These are phyloP conservation scores for Eucalyptus polyanthemos DNA, from an alignment of 345 rosid species.

Conservation along the genomic window DNA sequence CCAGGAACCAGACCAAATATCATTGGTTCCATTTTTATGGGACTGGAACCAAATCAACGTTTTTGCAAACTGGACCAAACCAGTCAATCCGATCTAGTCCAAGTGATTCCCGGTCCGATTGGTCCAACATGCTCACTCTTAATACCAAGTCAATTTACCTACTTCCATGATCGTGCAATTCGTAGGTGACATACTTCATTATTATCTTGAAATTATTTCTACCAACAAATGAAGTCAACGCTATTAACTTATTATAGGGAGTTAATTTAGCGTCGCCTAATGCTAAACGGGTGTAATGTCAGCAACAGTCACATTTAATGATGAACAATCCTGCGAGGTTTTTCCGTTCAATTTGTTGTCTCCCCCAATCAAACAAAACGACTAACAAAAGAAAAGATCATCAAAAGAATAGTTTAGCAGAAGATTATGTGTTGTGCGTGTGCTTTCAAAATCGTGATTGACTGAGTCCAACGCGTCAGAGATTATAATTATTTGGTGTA, in stretches of 20 bases:
- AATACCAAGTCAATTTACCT: neutral
- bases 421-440: neutral
- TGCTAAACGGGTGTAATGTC: neutral
- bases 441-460: neutral
- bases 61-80: fast-evolving
- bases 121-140: too few relatives aligned
- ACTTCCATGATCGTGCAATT: neutral
- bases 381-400: neutral
- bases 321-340: neutral
- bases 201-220: neutral
- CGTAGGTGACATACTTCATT: neutral
- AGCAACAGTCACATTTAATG: neutral
- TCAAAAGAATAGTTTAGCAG: neutral
- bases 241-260: neutral
- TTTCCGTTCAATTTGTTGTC: neutral
- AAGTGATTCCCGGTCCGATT: fast-evolving
- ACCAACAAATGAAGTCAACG: neutral
- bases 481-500: neutral
- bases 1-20: too few relatives aligned
- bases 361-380: neutral
- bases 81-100: fast-evolving
- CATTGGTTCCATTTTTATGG: too few relatives aligned
- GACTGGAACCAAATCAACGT: fast-evolving
- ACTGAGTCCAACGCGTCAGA: neutral
- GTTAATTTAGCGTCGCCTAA: neutral